phyloP scores from a whole-genome alignment of 257 asterid species.

The Mitragyna speciosa region DNA sequence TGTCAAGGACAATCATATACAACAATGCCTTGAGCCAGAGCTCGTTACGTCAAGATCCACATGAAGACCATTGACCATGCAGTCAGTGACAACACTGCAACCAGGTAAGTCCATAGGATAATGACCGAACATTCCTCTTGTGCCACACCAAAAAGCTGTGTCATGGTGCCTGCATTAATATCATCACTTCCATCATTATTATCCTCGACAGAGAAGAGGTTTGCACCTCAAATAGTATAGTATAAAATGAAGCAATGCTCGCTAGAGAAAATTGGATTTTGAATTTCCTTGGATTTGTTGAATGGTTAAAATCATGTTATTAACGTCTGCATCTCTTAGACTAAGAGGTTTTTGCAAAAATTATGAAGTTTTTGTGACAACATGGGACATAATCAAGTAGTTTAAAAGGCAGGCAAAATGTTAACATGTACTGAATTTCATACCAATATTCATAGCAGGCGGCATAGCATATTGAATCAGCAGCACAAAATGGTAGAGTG shows the following conservation, averaged over 20 bases:
- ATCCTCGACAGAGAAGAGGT: background rate
- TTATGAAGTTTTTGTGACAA: background rate
- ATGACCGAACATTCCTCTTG: slow-evolving; percentile 87
- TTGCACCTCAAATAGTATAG: background rate
- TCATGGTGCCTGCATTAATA: slow-evolving; percentile 69
- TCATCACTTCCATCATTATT: background rate
- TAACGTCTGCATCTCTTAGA: background rate
- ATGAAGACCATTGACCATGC: slow-evolving; percentile 86
- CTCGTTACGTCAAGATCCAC: slow-evolving; percentile 63
- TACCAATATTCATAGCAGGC: slow-evolving; percentile 91
- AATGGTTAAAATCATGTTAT: background rate
- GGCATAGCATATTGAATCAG: slow-evolving; percentile 82
- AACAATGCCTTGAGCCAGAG: background rate
- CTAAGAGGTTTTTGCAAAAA: background rate
- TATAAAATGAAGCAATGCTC: background rate
- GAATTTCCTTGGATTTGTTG: background rate
- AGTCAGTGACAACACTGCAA: slow-evolving; percentile 73
- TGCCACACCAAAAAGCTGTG: slow-evolving; percentile 83
- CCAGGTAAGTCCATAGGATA: slow-evolving; percentile 79
- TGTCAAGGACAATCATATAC: background rate
- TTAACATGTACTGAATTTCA: background rate
- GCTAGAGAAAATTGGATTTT: background rate
- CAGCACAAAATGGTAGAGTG: slow-evolving; percentile 77
- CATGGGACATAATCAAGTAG: background rate
- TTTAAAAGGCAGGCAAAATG: background rate